Evolutionary conservation across 2,329 filamentous ascomycete genomes (phyloP).

Genomic region (Fusarium dlaminii): DNA sequence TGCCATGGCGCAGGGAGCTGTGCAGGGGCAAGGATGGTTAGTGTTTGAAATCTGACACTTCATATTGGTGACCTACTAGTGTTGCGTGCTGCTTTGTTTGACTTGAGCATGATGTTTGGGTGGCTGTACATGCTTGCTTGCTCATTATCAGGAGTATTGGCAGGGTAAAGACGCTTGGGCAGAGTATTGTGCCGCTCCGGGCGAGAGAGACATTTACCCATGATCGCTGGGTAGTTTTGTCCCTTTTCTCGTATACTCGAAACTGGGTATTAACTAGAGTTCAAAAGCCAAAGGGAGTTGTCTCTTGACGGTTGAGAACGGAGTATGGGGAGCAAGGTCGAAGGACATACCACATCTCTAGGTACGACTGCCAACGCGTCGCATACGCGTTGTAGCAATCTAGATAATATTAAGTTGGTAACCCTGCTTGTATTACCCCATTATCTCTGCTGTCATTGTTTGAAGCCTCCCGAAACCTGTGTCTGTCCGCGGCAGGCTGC

Average conservation of each 20-base stretch:
- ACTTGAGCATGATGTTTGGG: not conserved
- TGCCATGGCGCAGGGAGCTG: not conserved
- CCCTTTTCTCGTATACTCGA: accelerated
- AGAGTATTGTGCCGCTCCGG: not conserved
- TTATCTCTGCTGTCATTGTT: not conserved
- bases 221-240: not conserved
- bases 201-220: not conserved
- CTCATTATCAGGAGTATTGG: not conserved
- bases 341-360: not conserved
- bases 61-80: not conserved
- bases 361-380: not conserved
- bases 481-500: not conserved
- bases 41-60: not conserved
- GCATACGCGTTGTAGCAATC: too few relatives aligned
- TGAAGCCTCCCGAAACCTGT: not conserved
- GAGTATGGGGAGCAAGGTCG: not conserved
- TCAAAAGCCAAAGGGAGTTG: not conserved
- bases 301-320: not conserved
- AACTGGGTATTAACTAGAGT: too few relatives aligned
- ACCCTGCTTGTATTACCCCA: not conserved
- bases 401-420: not conserved
- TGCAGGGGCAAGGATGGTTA: not conserved
- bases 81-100: not conserved
- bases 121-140: not conserved
- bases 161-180: not conserved